Conservation (phyloP, 208 protist genomes). For the Entamoeba histolytica region DNA sequence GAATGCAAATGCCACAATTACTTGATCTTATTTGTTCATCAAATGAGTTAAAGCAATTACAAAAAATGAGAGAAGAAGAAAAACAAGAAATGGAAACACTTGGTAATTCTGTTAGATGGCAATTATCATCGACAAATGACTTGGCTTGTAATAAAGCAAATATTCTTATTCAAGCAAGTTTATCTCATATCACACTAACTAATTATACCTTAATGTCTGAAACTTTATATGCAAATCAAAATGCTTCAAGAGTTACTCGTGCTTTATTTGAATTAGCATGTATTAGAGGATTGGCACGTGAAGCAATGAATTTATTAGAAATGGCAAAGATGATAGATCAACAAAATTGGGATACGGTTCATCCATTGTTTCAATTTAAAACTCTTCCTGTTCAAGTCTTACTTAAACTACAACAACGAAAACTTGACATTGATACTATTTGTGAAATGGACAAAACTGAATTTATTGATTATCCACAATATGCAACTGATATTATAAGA, state of each 20-base stretch:
- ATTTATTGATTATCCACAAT: constrained; percentile 54
- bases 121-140: constrained; percentile 75
- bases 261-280: constrained; percentile 73
- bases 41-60: constrained; percentile 83
- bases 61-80: constrained; percentile 78
- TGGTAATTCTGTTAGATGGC: constrained; percentile 73
- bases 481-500: constrained; percentile 53
- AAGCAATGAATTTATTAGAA: constrained; percentile 26
- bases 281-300: constrained; percentile 25
- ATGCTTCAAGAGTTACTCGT: constrained; percentile 41
- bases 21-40: constrained; percentile 59
- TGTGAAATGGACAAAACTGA: constrained; percentile 64
- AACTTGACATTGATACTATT: constrained; percentile 72
- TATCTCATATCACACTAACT: constrained; percentile 73
- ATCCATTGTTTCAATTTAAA: constrained; percentile 46
- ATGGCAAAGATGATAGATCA: constrained; percentile 76
- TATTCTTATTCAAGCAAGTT: constrained; percentile 94
- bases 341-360: constrained; percentile 78
- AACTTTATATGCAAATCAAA: constrained; percentile 95
- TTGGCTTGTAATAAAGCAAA: constrained; percentile 88
- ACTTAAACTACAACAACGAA: constrained; percentile 66
- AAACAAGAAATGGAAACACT: constrained; percentile 70
- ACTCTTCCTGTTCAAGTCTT: constrained; percentile 62
- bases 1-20: background rate
- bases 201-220: constrained; percentile 88